Evolutionary conservation across 495 filamentous ascomycete genomes (phyloP).

Genomic region (Neurospora sp.): DNA sequence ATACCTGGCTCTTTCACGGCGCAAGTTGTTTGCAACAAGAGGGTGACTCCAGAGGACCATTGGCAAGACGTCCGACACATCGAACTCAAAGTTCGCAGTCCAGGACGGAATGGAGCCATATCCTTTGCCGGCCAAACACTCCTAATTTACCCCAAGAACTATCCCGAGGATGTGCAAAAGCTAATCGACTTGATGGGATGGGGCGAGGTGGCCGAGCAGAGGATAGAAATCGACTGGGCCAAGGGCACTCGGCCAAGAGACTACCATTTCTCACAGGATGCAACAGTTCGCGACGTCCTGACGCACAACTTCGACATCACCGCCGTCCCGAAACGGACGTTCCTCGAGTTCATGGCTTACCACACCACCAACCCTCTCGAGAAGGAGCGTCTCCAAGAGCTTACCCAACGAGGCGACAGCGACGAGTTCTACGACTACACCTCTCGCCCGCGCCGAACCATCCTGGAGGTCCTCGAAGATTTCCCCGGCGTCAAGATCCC

Average conservation of each 20-base stretch:
- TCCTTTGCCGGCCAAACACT: conserved; percentile 61
- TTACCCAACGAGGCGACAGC: conserved; percentile 61
- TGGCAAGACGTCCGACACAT: conserved; percentile 72
- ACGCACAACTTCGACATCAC: conserved; percentile 78
- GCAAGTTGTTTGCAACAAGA: conserved; percentile 45
- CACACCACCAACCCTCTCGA: conserved; percentile 64
- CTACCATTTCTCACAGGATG: background rate
- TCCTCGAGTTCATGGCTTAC: conserved; percentile 66
- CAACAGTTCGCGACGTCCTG: conserved; percentile 66
- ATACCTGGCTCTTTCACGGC: conserved; percentile 41
- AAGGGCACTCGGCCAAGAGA: background rate
- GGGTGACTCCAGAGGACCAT: conserved; percentile 64
- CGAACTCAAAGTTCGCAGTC: background rate
- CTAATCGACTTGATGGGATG: conserved; percentile 71
- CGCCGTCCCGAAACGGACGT: conserved; percentile 75
- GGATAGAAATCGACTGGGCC: background rate
- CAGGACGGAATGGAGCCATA: background rate
- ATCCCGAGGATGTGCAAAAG: conserved; percentile 60
- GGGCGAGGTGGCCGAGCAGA: conserved; percentile 53
- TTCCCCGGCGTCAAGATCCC: conserved; percentile 79
- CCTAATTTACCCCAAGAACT: conserved; percentile 79
- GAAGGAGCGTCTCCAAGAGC: conserved; percentile 72
- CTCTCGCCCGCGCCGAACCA: conserved; percentile 79
- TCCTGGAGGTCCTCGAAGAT: conserved; percentile 84
- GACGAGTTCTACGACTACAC: conserved; percentile 97